A percentile compares a stretch with the other conserved stretches of the same genome.
These are phyloP conservation scores for Cladosporium sp. DNA, from an alignment of 2,329 filamentous ascomycete species.

Conservation along the genomic window DNA sequence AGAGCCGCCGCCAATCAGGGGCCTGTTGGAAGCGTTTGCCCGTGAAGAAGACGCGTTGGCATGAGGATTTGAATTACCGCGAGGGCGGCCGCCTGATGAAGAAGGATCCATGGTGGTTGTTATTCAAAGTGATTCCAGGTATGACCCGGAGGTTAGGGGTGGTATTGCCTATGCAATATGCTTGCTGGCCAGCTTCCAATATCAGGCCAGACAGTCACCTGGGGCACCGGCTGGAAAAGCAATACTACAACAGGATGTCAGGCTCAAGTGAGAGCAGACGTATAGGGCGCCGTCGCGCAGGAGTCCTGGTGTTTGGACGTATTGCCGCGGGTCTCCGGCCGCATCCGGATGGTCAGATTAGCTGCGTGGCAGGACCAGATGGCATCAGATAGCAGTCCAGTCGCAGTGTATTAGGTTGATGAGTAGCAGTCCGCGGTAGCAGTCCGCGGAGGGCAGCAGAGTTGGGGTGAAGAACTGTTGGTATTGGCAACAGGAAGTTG, in stretches of 20 bases:
- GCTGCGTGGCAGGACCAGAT: not conserved
- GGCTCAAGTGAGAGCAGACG: not conserved
- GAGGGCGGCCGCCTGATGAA: not conserved
- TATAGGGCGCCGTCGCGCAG: not conserved
- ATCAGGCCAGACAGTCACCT: no score
- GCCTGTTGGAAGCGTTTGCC: not conserved
- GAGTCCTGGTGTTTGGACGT: not conserved
- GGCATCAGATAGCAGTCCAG: not conserved
- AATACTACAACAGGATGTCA: no score
- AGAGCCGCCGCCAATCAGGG: slow-evolving; percentile 14
- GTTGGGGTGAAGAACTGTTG: not conserved
- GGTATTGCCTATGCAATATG: not conserved
- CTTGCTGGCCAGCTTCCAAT: no score
- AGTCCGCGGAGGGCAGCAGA: not conserved
- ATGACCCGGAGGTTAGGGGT: not conserved
- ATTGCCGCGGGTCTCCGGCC: not conserved
- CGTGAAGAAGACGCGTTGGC: not conserved
- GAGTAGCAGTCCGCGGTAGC: no score
- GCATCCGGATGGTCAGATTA: not conserved
- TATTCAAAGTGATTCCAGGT: not conserved
- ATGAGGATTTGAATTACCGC: slow-evolving; percentile 7
- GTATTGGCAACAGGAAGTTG: not conserved
- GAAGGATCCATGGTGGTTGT: slow-evolving; percentile 4
- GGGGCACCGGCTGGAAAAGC: no score
- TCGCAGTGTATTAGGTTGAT: not conserved